Conservation (phyloP, 1,139 yeast genomes). For the Lodderomyces jiufengensis region DNA sequence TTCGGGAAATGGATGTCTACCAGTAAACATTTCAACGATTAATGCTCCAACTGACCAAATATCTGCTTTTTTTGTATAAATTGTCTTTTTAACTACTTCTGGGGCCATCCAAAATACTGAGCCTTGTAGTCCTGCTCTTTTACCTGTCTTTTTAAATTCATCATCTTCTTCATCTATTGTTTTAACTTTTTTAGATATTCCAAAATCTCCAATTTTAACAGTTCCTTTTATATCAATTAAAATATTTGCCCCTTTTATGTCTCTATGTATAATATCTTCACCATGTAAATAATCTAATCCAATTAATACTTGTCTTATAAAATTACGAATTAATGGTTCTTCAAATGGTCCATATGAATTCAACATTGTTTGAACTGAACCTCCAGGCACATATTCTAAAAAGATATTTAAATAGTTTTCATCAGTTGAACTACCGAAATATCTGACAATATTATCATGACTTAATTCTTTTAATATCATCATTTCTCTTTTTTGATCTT, state of each 20-base stretch:
- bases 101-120: conserved; percentile 99
- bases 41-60: conserved; percentile 96
- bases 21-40: conserved; percentile 91
- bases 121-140: conserved; percentile 86
- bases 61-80: conserved; percentile 86
- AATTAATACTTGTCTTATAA: conserved; percentile 76
- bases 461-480: conserved; percentile 69
- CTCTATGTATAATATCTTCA: conserved; percentile 83
- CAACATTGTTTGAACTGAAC: conserved; percentile 85
- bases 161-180: conserved; percentile 23
- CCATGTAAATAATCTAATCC: conserved; percentile 81
- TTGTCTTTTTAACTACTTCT: conserved; percentile 88
- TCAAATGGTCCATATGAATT: conserved; percentile 88
- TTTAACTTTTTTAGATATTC: conserved; percentile 76
- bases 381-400: conserved; percentile 95
- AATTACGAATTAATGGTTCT: conserved; percentile 80
- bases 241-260: conserved; percentile 90
- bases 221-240: conserved; percentile 87
- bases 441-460: conserved; percentile 90
- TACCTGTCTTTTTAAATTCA: conserved; percentile 31
- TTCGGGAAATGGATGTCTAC: conserved; percentile 90
- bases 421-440: conserved; percentile 80
- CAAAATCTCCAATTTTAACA: conserved; percentile 90
- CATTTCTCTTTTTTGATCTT: conserved; percentile 89
- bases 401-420: conserved; percentile 73